These are phyloP conservation scores for Umbelopsis sp. DNA, from an alignment of 371 early-diverging fungal species.

Conservation along the genomic window DNA sequence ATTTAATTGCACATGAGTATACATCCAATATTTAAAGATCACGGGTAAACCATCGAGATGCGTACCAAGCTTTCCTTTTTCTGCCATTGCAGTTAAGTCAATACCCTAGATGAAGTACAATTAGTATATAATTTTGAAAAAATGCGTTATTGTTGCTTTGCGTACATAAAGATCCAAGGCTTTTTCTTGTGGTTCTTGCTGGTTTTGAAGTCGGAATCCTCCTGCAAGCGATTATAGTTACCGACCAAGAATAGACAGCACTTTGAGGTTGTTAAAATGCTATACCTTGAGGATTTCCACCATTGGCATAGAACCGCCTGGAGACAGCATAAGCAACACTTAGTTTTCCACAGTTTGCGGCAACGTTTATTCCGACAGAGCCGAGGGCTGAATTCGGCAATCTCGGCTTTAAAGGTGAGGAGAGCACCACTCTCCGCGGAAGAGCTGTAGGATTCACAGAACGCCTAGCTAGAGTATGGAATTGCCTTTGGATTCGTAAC, in stretches of 20 bases:
- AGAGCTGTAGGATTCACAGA: background rate
- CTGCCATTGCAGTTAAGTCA: constrained; percentile 82
- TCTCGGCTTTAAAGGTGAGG: background rate
- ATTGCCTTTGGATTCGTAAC: constrained; percentile 5
- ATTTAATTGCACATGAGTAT: too few relatives aligned
- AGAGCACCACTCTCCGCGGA: background rate
- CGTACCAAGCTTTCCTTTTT: constrained; percentile 66
- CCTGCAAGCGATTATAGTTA: constrained; percentile 21
- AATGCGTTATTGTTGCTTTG: background rate
- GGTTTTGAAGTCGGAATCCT: constrained; percentile 44
- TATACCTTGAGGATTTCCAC: constrained; percentile 11
- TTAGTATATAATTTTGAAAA: background rate
- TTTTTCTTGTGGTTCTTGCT: constrained; percentile 43
- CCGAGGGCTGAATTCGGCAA: background rate
- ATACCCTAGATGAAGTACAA: constrained; percentile 35
- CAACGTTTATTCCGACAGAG: background rate
- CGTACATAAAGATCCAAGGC: constrained; percentile 49
- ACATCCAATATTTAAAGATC: too few relatives aligned
- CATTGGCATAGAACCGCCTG: constrained; percentile 22
- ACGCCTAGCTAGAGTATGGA: background rate
- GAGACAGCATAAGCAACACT: background rate
- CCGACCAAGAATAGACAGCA: background rate
- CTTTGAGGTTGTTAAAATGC: too few relatives aligned
- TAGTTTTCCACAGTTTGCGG: background rate
- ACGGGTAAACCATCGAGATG: constrained; percentile 21